Base-by-base conservation (phyloP, 202 grass and related monocot species). In the Schoenoplectus tabernaemontani region DNA sequence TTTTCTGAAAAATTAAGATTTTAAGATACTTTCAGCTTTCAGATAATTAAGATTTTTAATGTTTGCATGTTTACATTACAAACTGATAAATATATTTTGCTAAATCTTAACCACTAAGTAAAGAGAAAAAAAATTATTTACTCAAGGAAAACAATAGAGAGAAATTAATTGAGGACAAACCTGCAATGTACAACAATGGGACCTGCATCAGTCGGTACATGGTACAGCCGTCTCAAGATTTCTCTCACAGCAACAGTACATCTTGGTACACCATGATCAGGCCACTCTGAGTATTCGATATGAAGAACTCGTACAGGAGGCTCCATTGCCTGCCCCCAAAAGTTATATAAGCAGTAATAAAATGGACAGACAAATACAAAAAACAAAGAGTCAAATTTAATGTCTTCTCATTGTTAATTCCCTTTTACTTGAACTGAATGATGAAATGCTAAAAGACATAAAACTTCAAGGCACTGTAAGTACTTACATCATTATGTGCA, bases 111-210 rank as follows among this genome's bases (percentile, higher is more conserved):
- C 61, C 61, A 64, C 32, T n/a, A n/a, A n/a, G n/a, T n/a, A n/a
- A n/a, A n/a, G n/a, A n/a, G n/a, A n/a, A 30, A 15, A 41, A 9
- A 44, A 70, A 23, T 56, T 19, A 73, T 6, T 50, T 73, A 9
- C 20, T 30, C 41, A 16, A 76, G 43, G 26, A 82, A 20, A n/a
- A 41, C 19, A 38, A 51, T 15, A 51, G 37, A 39, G 48, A 63
- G 1, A 1, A n/a, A 64, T 82, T 53, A 58, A 30, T n/a, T 83
- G 66, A 4, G 86, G n/a, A n/a, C n/a, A n/a, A 76, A 99, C 96
- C 96, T 99, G 92, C 96, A 99, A 87, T 99, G 96, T 34, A 88
- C 88, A 47, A 99, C 90, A 83, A 99, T 86, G 51, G 96, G 90
- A 77, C 89, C 82, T 3, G 36, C 16, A 53, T 83, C 75, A 30